Conservation (phyloP, 2,329 filamentous ascomycete genomes). For the Diaporthe citrichinensis region DNA sequence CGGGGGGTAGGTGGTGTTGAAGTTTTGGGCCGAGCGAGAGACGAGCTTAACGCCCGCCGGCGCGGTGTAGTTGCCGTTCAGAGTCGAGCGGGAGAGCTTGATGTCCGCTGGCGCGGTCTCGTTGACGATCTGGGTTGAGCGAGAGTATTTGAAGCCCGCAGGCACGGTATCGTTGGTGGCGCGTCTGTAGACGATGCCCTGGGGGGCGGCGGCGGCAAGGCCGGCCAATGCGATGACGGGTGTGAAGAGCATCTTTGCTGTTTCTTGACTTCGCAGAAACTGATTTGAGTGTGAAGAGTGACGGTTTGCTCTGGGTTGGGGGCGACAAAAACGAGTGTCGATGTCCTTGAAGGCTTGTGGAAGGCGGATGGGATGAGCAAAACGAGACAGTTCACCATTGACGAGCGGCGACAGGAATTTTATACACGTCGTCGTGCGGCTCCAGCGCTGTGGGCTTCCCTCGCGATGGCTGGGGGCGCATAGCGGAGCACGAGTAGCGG, state of each 20-base stretch:
- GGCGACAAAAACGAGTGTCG: constrained; percentile 16
- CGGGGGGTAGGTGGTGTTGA: constrained; percentile 4
- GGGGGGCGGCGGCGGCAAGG: constrained; percentile 33
- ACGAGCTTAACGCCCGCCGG: constrained; percentile 7
- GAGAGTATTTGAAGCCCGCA: background rate
- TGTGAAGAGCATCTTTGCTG: constrained; percentile 34
- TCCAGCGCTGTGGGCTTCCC: constrained; percentile 16
- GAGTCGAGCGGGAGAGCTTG: background rate
- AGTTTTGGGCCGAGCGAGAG: constrained; percentile 8
- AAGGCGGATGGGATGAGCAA: constrained; percentile 6
- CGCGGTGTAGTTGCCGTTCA: background rate
- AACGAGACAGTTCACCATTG: background rate
- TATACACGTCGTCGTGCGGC: constrained; percentile 26
- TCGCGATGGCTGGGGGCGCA: constrained; percentile 24
- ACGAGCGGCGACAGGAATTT: constrained; percentile 18
- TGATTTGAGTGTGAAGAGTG: background rate
- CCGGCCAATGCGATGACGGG: constrained; percentile 30
- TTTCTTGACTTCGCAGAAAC: background rate
- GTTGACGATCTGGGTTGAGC: background rate
- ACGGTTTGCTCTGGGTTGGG: background rate
- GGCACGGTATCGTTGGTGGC: constrained; percentile 10
- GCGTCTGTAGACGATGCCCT: constrained; percentile 11
- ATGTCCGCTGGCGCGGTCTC: background rate
- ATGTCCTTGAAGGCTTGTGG: constrained; percentile 4
- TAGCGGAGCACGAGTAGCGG: constrained; percentile 16